A percentile compares a stretch with the other conserved stretches of the same genome.
Conservation (phyloP, 208 protist genomes). For the Crithidia bombi region DNA sequence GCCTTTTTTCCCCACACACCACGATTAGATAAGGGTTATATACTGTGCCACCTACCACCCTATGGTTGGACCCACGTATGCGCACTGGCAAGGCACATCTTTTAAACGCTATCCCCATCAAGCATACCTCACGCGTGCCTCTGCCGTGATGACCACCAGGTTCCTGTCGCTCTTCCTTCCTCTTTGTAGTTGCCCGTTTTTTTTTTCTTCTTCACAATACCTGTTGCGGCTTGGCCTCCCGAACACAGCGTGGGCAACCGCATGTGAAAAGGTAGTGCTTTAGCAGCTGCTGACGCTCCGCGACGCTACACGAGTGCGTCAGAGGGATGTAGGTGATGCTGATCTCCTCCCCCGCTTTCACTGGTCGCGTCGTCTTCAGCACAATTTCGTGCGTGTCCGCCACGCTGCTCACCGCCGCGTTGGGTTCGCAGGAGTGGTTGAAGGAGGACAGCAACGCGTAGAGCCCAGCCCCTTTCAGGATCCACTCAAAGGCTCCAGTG, state of each 20-base stretch:
- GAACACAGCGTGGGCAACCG: conserved; percentile 53
- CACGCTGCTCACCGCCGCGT: conserved; percentile 44
- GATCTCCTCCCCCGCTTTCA: conserved; percentile 60
- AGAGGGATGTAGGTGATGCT: conserved; percentile 86
- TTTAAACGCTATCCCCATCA: no score
- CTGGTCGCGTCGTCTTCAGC: conserved; percentile 49
- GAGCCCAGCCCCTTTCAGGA: conserved; percentile 76
- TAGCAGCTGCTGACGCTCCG: conserved; percentile 48
- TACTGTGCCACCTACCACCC: no score
- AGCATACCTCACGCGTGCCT: no score
- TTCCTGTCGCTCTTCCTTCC: no score
- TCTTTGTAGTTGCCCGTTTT: neutral
- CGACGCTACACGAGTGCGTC: conserved; percentile 4
- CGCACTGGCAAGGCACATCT: no score
- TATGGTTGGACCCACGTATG: no score
- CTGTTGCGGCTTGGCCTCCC: conserved; percentile 24
- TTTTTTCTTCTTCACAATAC: neutral
- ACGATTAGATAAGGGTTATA: no score
- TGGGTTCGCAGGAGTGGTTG: conserved; percentile 84
- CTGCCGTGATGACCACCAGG: no score
- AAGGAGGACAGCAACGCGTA: conserved; percentile 75
- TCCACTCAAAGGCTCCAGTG: conserved; percentile 35
- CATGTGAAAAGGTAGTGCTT: conserved; percentile 83
- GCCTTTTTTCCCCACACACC: no score
- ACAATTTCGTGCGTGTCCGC: conserved; percentile 71